Base-by-base conservation (phyloP, 257 asterid genomes). In the Coffea eugenioides region DNA sequence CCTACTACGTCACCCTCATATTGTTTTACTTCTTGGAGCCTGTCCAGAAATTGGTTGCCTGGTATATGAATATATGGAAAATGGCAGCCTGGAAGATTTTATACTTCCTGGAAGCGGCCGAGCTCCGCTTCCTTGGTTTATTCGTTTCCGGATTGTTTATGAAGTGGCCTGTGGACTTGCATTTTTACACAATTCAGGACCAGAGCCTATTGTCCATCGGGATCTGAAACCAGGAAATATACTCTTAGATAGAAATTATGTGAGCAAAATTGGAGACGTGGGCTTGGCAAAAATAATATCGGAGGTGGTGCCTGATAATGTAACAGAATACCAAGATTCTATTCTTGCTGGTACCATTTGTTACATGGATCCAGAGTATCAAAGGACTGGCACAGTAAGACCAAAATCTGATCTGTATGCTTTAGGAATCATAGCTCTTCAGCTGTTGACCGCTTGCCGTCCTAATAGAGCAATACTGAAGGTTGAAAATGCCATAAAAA, bases 321-420 rank as follows among this genome's bases (percentile, higher is more conserved):
- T 93, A 72, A 93, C 98, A 2, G 98, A 88, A 79, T 93, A 93
- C 59, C 76, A 88, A 79, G 91, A 91, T 83, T 90, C 98, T 62
- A 75, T 93, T 76, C 73, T 94, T 61, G 97, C 98, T 34, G 98
- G 98, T 64, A 93, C 98, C 27, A 72, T 94, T 15, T 86, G 76
- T 82, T 94, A 94, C 88, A 90, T 94, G 92, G 98, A 94, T 86
- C 98, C 98, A 1, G 98, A 94, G 82, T 94, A 94, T 83, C 97
- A 85, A 78, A 86, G 95, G 81, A 94, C 98, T 5, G 98, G 98
- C 76, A 94, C 98, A 15, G 84, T 94, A 48, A 84, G 98, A 70
- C 97, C 97, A 62, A 94, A 94, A 84, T 94, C 98, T 12, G 98
- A 94, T 89, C 84, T 94, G 2, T 94, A 88, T 79, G 93, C 98